Evolutionary conservation across 345 rosid species (phyloP).

Genomic region (Psidium guajava): DNA sequence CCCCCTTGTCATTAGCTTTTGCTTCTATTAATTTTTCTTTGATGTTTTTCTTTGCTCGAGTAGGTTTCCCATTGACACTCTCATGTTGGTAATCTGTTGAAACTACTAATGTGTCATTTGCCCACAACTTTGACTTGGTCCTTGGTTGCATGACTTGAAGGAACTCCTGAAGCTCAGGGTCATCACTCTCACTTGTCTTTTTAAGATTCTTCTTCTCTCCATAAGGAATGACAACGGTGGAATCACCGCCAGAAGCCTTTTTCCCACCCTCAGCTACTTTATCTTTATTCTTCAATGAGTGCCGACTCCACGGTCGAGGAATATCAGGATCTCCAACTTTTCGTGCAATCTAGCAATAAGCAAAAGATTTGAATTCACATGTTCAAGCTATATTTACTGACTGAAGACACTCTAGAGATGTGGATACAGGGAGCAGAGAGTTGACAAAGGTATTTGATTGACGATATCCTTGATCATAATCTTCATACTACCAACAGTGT

Average conservation of each 20-base stretch:
- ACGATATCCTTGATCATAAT: neutral
- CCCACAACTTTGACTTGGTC: constrained; percentile 66
- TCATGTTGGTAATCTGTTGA: constrained; percentile 9
- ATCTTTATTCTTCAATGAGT: constrained; percentile 40
- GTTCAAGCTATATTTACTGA: neutral
- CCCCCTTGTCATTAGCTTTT: constrained; percentile 7
- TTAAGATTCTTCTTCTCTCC: constrained; percentile 18
- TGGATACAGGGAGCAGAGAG: neutral
- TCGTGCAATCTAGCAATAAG: constrained; percentile 45
- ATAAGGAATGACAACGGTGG: constrained; percentile 1
- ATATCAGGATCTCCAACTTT: constrained; percentile 52
- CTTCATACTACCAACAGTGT: neutral
- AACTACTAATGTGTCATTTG: constrained; percentile 45
- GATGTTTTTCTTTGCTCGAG: constrained; percentile 15
- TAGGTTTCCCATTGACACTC: constrained; percentile 7
- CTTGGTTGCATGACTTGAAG: constrained; percentile 79
- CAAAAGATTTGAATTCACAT: neutral
- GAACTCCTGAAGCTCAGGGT: constrained; percentile 50
- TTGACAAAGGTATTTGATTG: neutral
- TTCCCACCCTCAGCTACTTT: constrained; percentile 10
- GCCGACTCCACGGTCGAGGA: constrained; percentile 88
- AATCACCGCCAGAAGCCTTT: constrained; percentile 6
- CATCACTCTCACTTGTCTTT: constrained; percentile 27
- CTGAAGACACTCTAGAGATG: neutral
- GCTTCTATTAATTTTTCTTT: constrained; percentile 6